phyloP scores from a whole-genome alignment of 2,329 filamentous ascomycete genomes.

The Venturia nashicola region DNA sequence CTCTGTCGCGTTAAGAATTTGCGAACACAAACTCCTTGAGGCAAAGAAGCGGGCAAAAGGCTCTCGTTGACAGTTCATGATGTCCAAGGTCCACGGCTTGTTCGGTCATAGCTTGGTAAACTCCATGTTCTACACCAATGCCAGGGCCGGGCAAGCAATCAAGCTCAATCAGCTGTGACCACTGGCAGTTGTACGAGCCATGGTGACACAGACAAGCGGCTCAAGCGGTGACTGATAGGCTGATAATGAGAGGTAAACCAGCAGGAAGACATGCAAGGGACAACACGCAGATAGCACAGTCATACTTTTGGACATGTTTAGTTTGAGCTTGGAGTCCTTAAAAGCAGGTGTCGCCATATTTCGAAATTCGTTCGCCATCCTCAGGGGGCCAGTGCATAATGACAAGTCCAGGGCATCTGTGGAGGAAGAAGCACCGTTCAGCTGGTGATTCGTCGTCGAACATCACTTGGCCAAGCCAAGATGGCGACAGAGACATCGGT shows the following conservation, averaged over 20 bases:
- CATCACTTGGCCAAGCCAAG: neutral
- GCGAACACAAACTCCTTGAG: no score
- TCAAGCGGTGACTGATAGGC: neutral
- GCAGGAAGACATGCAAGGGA: neutral
- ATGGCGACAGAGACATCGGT: neutral
- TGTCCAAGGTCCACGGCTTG: neutral
- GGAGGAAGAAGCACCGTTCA: neutral
- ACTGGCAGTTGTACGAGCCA: neutral
- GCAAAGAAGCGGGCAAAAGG: neutral
- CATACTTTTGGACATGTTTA: neutral
- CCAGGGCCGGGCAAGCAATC: neutral
- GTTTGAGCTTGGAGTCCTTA: neutral
- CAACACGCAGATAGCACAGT: neutral
- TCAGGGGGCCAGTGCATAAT: neutral
- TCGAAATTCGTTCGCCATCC: neutral
- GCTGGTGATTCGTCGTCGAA: neutral
- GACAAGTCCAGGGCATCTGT: neutral
- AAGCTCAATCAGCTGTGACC: neutral
- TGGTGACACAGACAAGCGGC: neutral
- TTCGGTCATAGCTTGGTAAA: neutral
- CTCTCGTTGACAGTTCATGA: neutral
- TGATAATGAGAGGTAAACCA: neutral
- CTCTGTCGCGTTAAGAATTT: neutral
- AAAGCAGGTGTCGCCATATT: neutral
- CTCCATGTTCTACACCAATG: neutral